These are phyloP conservation scores for Saturnispora sanitii DNA, from an alignment of 805 yeast genomes.

Conservation along the genomic window DNA sequence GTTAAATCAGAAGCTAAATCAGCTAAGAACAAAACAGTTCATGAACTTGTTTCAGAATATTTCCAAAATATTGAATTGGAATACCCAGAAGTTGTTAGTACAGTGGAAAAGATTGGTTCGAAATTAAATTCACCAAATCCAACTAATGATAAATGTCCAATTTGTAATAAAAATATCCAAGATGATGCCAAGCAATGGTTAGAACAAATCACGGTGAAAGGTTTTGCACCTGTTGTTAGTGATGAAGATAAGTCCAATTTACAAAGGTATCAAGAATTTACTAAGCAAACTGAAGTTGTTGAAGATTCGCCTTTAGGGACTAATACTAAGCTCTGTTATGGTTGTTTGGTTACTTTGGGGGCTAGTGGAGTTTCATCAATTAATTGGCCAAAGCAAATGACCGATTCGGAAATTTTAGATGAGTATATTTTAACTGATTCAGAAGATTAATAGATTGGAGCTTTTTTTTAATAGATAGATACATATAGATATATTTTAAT, in stretches of 20 bases:
- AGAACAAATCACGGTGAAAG: slow-evolving; percentile 52
- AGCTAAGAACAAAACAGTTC: slow-evolving; percentile 68
- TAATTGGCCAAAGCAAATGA: slow-evolving; percentile 23
- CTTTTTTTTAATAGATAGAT: background rate
- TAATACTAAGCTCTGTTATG: slow-evolving; percentile 51
- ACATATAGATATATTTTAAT: no score
- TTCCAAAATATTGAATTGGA: slow-evolving; percentile 62
- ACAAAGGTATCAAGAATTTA: slow-evolving; percentile 16
- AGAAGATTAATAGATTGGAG: slow-evolving; percentile 6
- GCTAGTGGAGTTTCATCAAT: slow-evolving; percentile 26
- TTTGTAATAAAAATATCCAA: slow-evolving; percentile 49
- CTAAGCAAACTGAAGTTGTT: background rate
- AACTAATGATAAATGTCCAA: slow-evolving; percentile 31
- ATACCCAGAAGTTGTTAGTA: slow-evolving; percentile 83
- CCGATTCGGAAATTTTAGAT: slow-evolving; percentile 21
- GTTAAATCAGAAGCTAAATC: slow-evolving; percentile 27
- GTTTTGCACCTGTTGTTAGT: slow-evolving; percentile 38
- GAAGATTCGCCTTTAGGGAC: slow-evolving; percentile 7
- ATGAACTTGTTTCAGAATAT: slow-evolving; percentile 67
- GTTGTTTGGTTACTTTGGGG: slow-evolving; percentile 58
- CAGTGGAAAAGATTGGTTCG: slow-evolving; percentile 83
- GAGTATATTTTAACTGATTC: slow-evolving; percentile 17
- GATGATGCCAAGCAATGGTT: slow-evolving; percentile 60
- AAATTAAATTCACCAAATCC: slow-evolving; percentile 47
- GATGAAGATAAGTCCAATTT: slow-evolving; percentile 32